These are phyloP conservation scores for Saccharomycopsis synnaedendra DNA, from an alignment of 805 yeast genomes.

Conservation along the genomic window DNA sequence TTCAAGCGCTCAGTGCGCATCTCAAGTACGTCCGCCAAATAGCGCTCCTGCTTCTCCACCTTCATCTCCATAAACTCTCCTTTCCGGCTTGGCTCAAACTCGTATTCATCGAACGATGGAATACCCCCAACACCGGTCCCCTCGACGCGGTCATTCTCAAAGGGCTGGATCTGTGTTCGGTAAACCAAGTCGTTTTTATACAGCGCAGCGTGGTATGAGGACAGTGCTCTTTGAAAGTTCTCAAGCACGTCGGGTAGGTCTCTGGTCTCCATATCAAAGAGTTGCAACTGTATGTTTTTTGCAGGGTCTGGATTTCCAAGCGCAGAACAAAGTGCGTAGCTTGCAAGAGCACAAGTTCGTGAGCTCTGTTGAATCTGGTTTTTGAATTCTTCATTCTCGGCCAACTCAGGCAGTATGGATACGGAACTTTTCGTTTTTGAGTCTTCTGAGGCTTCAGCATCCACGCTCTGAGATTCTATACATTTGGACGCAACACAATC, in stretches of 20 bases:
- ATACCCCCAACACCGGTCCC: not conserved
- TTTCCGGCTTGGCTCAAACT: not conserved
- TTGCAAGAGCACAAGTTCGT: not conserved
- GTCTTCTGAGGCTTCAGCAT: too few relatives aligned
- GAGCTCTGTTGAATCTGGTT: not conserved
- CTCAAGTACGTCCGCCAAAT: not conserved
- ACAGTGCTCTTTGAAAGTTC: not conserved
- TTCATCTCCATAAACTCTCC: conserved; percentile 9
- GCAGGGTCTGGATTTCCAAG: not conserved
- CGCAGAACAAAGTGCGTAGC: not conserved
- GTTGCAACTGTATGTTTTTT: not conserved
- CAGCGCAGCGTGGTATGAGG: conserved; percentile 3
- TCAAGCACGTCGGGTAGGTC: conserved; percentile 6
- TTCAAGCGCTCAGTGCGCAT: conserved; percentile 6
- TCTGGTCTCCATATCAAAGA: conserved; percentile 4
- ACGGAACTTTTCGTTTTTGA: too few relatives aligned
- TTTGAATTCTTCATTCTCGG: too few relatives aligned
- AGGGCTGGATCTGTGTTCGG: conserved; percentile 1
- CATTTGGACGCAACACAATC: too few relatives aligned
- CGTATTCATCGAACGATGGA: not conserved
- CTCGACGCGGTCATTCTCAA: not conserved
- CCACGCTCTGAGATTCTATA: too few relatives aligned
- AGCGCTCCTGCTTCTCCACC: conserved; percentile 6
- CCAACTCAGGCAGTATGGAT: too few relatives aligned
- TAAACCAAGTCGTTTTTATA: conserved; percentile 9